Evolutionary conservation across 306 rosid species (phyloP).

Genomic region (Fagus crenata): DNA sequence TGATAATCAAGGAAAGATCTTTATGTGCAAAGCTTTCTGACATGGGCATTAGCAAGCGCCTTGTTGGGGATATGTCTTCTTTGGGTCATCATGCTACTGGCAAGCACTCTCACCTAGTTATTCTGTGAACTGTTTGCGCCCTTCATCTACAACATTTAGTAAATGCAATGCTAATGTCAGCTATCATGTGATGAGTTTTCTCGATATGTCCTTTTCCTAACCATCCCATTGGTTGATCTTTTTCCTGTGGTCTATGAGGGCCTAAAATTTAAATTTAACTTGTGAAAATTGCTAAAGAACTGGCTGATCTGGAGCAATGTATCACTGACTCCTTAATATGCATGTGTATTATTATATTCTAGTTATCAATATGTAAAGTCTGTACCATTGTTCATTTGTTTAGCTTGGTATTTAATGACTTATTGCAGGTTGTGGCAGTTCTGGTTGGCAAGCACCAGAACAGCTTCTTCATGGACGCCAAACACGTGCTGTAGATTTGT

Average conservation of each 20-base stretch:
- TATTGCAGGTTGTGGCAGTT: constrained; percentile 78
- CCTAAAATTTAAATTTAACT: neutral
- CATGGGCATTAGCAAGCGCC: constrained; percentile 93
- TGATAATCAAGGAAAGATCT: constrained; percentile 58
- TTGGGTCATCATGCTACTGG: constrained; percentile 73
- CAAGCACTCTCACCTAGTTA: constrained; percentile 37
- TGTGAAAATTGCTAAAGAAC: neutral
- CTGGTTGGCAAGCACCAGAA: constrained; percentile 97
- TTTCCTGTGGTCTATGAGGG: neutral
- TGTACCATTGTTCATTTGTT: neutral
- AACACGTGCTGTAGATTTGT: constrained; percentile 90
- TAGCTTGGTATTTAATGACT: constrained; percentile 3
- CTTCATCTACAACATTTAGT: neutral
- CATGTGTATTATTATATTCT: neutral
- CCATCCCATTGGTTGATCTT: neutral
- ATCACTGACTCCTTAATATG: neutral
- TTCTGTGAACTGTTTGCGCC: neutral
- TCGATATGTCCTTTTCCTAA: neutral
- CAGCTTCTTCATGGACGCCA: constrained; percentile 78
- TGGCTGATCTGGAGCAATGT: neutral
- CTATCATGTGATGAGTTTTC: neutral
- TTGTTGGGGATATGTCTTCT: constrained; percentile 71
- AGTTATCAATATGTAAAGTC: neutral
- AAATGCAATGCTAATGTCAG: neutral
- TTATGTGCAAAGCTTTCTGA: constrained; percentile 83